Base-by-base conservation (phyloP, 768 basidiomycete species). In the Phaeotremella fagi region DNA sequence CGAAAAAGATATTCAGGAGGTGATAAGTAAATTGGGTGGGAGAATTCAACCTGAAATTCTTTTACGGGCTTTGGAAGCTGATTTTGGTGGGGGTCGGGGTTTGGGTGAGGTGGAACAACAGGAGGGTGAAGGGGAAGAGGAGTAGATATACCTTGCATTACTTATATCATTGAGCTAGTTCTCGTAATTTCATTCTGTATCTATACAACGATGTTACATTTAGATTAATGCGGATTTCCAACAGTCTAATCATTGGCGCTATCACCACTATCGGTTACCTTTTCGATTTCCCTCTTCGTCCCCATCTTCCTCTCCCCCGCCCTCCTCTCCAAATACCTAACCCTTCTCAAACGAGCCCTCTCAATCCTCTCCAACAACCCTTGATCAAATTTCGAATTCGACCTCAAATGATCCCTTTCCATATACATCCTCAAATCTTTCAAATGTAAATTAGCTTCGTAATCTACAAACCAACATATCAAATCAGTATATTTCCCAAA, bases 31-130 rank as follows among this genome's bases (percentile, higher is more conserved):
- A 33, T n/a, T n/a, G n/a, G n/a, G n/a, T n/a, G n/a, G n/a, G n/a
- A n/a, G n/a, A n/a, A n/a, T n/a, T n/a, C n/a, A n/a, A n/a, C 48
- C 53, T 14, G 36, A 50, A 45, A 52, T 51, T 29, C 46, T 58
- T 16, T 50, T 50, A n/a, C 18, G 26, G 31, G 57, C 57, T 25
- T 31, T 59, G 28, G 45, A 25, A 23, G 57, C 57, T 25, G 57
- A 59, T 54, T 45, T 59, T 4, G 56, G 47, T 4, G 51, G 48
- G 33, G 56, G 44, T 15, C 15, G 27, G 14, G 36, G 27, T 9
- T 20, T 18, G 12, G 15, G 12, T 27, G 11, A 22, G 20, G 22
- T 41, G 27, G n/a, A n/a, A n/a, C n/a, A n/a, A n/a, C n/a, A n/a
- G n/a, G n/a, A n/a, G n/a, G n/a, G n/a, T n/a, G n/a, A n/a, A n/a